Evolutionary conservation across 352 stramenopile genomes (phyloP).

Genomic region (Achlya hypogyna): DNA sequence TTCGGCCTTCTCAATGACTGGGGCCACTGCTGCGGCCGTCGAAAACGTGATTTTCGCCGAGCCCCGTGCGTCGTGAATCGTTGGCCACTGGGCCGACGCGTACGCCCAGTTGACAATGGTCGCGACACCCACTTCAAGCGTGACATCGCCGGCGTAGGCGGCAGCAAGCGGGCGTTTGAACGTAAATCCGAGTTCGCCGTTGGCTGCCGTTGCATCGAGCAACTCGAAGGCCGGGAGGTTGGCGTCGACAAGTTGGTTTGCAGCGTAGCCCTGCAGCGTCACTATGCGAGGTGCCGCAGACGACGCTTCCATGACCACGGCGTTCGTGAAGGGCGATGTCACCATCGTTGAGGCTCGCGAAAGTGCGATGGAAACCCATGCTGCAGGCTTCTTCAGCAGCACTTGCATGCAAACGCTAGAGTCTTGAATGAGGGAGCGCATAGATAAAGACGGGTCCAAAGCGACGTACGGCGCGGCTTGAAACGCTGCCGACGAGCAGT

Average conservation of each 20-base stretch:
- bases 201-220: neutral
- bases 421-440: neutral
- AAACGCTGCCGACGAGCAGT: neutral
- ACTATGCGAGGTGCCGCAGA: conserved; percentile 7
- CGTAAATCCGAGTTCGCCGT: conserved; percentile 3
- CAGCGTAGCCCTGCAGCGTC: neutral
- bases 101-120: conserved; percentile 3
- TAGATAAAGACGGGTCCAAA: neutral
- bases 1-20: conserved; percentile 19
- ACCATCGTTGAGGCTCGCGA: neutral
- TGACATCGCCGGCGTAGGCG: neutral
- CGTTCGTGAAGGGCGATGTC: neutral
- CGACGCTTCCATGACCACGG: neutral
- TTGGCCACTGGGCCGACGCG: neutral
- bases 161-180: neutral
- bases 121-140: neutral
- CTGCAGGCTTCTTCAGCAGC: neutral
- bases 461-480: neutral
- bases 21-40: neutral
- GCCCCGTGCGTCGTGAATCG: neutral
- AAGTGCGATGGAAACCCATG: conserved; percentile 1
- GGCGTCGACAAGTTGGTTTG: neutral
- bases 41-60: neutral
- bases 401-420: neutral
- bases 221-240: neutral